phyloP scores from a whole-genome alignment of 2,329 filamentous ascomycete genomes.

The Drechslerella dactyloides region DNA sequence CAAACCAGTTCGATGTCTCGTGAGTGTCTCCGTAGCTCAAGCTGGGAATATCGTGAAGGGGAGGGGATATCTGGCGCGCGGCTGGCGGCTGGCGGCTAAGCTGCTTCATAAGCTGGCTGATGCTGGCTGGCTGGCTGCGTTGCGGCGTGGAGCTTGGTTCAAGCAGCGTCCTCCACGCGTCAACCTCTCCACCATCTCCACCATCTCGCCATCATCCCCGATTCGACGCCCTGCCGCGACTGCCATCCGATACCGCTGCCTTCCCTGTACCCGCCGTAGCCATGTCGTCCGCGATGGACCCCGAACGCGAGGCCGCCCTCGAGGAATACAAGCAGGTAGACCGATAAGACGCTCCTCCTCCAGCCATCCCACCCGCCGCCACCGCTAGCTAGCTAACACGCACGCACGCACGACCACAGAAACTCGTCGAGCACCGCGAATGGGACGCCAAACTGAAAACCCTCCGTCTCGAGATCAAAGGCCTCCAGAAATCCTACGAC shows the following conservation, averaged over 20 bases:
- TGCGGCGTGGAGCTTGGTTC: slow-evolving; percentile 13
- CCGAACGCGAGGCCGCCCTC: slow-evolving; percentile 71
- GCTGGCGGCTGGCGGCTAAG: slow-evolving; percentile 12
- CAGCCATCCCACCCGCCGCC: neutral
- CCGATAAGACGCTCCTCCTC: slow-evolving; percentile 1
- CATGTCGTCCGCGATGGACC: slow-evolving; percentile 57
- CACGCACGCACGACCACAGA: slow-evolving; percentile 23
- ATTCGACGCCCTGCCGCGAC: slow-evolving; percentile 5
- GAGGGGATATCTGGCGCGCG: neutral
- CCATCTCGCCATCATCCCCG: slow-evolving; percentile 5
- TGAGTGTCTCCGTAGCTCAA: neutral
- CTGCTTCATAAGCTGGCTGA: neutral
- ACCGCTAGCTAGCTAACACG: no score
- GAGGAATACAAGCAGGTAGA: slow-evolving; percentile 76
- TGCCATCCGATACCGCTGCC: neutral
- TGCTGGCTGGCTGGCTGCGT: neutral
- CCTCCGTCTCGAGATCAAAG: slow-evolving; percentile 93
- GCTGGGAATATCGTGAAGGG: neutral
- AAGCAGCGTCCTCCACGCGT: slow-evolving; percentile 31
- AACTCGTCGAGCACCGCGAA: slow-evolving; percentile 89
- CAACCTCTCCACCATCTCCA: slow-evolving; percentile 25
- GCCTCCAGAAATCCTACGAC: slow-evolving; percentile 90
- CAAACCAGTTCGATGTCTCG: slow-evolving; percentile 2
- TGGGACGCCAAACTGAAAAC: slow-evolving; percentile 98
- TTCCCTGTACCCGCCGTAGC: neutral